Evolutionary conservation across 495 filamentous ascomycete species (phyloP).

Genomic region (Usnea hakonensis): DNA sequence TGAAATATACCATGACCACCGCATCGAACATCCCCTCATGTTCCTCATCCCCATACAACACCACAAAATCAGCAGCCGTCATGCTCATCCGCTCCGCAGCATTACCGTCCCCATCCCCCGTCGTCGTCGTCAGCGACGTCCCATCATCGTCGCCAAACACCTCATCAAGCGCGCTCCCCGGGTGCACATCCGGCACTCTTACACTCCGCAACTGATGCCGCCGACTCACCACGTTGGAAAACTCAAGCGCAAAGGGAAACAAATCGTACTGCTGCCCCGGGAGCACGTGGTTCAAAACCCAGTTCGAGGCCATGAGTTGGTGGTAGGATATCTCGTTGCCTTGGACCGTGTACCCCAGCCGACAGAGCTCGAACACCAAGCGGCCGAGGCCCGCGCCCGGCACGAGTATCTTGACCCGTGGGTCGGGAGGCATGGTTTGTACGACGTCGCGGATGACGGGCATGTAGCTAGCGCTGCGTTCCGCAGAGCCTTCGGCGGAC

Average conservation of each 20-base stretch:
- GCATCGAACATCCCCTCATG: constrained; percentile 63
- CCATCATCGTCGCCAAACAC: too few relatives aligned
- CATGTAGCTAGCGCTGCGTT: constrained; percentile 67
- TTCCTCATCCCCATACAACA: constrained; percentile 55
- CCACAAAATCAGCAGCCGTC: constrained; percentile 76
- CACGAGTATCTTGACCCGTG: constrained; percentile 60
- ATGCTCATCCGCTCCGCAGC: constrained; percentile 65
- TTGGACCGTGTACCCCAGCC: constrained; percentile 65
- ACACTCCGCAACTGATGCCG: constrained; percentile 64
- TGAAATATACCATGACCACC: constrained; percentile 86
- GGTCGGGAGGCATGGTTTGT: constrained; percentile 39
- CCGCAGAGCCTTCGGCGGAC: constrained; percentile 65
- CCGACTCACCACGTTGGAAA: constrained; percentile 68
- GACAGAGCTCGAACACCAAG: constrained; percentile 76
- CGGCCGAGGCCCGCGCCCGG: constrained; percentile 86
- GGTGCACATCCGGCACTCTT: constrained; percentile 70
- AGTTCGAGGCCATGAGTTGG: constrained; percentile 77
- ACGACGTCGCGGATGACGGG: constrained; percentile 60
- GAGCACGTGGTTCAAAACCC: constrained; percentile 70
- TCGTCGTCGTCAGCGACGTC: too few relatives aligned
- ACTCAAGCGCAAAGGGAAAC: constrained; percentile 71
- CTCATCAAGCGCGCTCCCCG: constrained; percentile 44
- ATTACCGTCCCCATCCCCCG: constrained; percentile 17
- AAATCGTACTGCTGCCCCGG: constrained; percentile 43
- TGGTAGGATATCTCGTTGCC: constrained; percentile 97